Percentiles rank a stretch among this genome's conserved stretches.
These are phyloP conservation scores for Ceratocystis colombiana DNA, from an alignment of 2,329 filamentous ascomycete genomes.

Conservation along the genomic window DNA sequence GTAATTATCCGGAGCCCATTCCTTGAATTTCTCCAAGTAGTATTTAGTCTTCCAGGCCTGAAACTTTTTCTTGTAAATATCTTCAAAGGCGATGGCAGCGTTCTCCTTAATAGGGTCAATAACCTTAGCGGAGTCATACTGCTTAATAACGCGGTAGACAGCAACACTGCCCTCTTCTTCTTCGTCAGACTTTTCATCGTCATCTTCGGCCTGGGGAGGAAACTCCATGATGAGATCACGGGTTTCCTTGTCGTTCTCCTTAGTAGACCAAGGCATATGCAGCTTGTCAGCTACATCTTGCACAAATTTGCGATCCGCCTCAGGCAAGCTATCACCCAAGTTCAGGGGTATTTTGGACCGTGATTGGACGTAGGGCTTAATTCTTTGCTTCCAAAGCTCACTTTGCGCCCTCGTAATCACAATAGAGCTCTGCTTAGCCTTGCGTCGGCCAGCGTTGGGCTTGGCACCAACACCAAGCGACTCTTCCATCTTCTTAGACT, in stretches of 20 bases:
- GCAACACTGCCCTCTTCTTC: constrained; percentile 76
- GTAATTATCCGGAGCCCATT: constrained; percentile 73
- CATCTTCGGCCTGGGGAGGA: constrained; percentile 40
- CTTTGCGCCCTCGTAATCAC: constrained; percentile 72
- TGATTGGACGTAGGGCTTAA: constrained; percentile 73
- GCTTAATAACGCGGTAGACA: constrained; percentile 72
- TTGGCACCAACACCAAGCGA: constrained; percentile 50
- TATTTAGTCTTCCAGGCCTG: constrained; percentile 89
- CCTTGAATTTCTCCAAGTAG: constrained; percentile 77
- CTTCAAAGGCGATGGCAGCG: constrained; percentile 65
- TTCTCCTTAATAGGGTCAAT: constrained; percentile 71
- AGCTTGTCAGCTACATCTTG: constrained; percentile 66
- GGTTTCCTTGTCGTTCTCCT: constrained; percentile 46
- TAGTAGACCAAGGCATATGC: constrained; percentile 48
- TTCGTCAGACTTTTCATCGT: constrained; percentile 55
- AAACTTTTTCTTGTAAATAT: constrained; percentile 85
- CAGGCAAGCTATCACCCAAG: constrained; percentile 61
- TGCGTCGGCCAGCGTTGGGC: constrained; percentile 28
- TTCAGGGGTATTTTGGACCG: constrained; percentile 57
- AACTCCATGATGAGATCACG: constrained; percentile 45
- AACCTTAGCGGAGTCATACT: constrained; percentile 82
- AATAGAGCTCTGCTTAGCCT: constrained; percentile 50
- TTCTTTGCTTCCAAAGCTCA: constrained; percentile 64
- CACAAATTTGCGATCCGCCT: constrained; percentile 84
- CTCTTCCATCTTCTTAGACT: constrained; percentile 42